Evolutionary conservation across 768 basidiomycete species (phyloP), one percentile per base, ranked within the genome.

Genomic region (Agrocybe praecox): DNA sequence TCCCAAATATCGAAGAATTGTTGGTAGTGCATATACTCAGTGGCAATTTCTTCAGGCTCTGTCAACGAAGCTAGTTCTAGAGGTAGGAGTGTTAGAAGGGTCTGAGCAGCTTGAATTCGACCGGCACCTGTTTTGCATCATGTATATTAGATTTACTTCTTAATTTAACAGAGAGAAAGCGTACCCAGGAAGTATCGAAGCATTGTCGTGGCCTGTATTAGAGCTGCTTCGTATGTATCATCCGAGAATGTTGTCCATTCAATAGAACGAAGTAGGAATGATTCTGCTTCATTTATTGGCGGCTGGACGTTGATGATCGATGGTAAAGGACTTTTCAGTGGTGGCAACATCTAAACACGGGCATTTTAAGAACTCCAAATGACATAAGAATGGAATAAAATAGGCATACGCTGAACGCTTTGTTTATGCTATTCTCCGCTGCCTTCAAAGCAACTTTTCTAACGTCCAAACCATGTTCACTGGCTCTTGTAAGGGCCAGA

Each of bases 191-290:
- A 92, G 68, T 94, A 94, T 15, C 96, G 86, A 55, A 94, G 68
- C 56, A 97, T 90, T 40, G 90, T 88, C 56, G 96, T 96, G 1
- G 92, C 87, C 65, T 95, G 92, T 65, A 90, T 85, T 9, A 98
- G 74, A 0, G 95, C 96, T 6, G 87, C 87, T 11, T 79, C 74
- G 59, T 88, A 86, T 1, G 96, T 98, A 6, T 80, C 74, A 29
- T 85, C 82, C 62, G 81, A 77, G 68, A 91, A 90, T 0, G 85
- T 89, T 50, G 96, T 90, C 96, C 96, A 99, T 65, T 98, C 96
- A 48, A 98, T 88, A 0, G 92, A 91, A 18, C 95, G 85, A 26
- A 96, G 79, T 8, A 98, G 76, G 47, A 90, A 69, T 58, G 73
- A 65, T 66, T 94, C 90, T 0, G 72, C 70, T 15, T 86, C 84